These are phyloP conservation scores for Ilex paraguariensis DNA, from an alignment of 305 asterid genomes.

Conservation along the genomic window DNA sequence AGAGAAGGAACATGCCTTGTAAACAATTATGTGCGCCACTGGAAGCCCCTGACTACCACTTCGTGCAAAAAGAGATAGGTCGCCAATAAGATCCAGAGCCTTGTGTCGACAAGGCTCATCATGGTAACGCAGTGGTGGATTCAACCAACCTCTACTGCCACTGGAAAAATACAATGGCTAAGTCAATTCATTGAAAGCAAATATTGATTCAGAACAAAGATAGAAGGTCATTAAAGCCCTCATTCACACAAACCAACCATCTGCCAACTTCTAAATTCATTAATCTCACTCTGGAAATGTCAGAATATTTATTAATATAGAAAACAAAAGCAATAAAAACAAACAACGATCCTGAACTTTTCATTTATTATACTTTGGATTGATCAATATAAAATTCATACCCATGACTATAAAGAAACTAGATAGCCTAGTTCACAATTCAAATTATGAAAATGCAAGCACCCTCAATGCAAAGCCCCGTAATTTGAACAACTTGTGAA, in stretches of 20 bases:
- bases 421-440: too few species aligned
- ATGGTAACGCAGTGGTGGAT: conserved; percentile 70
- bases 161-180: conserved; percentile 25
- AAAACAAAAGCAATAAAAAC: too few species aligned
- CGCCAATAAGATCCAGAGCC: conserved; percentile 93
- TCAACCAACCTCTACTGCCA: conserved; percentile 73
- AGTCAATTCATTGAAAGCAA: background rate
- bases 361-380: too few species aligned
- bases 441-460: too few species aligned
- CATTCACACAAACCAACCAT: background rate
- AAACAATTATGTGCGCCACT: conserved; percentile 74
- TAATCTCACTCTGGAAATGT: background rate
- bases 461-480: too few species aligned
- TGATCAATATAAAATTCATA: too few species aligned
- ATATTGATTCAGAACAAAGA: background rate
- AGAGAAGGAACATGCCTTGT: conserved; percentile 52
- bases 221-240: too few species aligned
- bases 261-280: background rate
- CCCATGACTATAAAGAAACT: too few species aligned
- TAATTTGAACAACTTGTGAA: too few species aligned
- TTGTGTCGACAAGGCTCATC: conserved; percentile 97
- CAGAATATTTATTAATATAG: too few species aligned
- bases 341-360: too few species aligned
- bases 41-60: conserved; percentile 87
- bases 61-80: conserved; percentile 79